Percentiles rank a stretch among this genome's conserved stretches.
Evolutionary conservation across 306 rosid species (phyloP).

Genomic region (Aeschynomene evenia): DNA sequence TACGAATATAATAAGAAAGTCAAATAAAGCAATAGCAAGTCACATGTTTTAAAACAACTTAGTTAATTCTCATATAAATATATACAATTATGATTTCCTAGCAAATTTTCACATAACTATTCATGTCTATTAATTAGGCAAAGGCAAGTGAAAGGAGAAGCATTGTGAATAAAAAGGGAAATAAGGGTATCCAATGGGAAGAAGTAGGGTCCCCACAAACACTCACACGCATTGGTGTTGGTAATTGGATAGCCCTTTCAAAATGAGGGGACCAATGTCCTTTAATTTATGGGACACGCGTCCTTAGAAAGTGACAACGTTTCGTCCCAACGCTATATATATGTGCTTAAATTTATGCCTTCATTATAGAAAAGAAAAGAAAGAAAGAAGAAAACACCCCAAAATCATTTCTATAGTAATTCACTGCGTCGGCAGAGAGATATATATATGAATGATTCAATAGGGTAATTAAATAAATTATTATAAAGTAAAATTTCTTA

Average conservation of each 20-base stretch:
- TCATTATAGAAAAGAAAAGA: slow-evolving; percentile 17
- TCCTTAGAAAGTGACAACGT: slow-evolving; percentile 31
- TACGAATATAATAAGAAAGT: too few relatives aligned
- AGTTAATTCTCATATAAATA: too few relatives aligned
- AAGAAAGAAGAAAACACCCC: background rate
- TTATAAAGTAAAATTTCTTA: too few relatives aligned
- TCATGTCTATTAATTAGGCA: too few relatives aligned
- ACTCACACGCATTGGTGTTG: slow-evolving; percentile 35
- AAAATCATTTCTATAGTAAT: slow-evolving; percentile 11
- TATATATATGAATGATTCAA: background rate
- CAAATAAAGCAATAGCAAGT: too few relatives aligned
- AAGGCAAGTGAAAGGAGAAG: background rate
- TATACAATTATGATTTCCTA: too few relatives aligned
- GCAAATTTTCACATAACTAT: too few relatives aligned
- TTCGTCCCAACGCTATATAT: slow-evolving; percentile 3
- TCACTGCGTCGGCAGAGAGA: slow-evolving; percentile 49
- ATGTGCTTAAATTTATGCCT: background rate
- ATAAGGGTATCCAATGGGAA: background rate
- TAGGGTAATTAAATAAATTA: background rate
- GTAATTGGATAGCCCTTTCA: slow-evolving; percentile 6
- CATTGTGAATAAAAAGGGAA: background rate
- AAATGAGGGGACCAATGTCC: slow-evolving; percentile 32
- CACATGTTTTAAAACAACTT: too few relatives aligned
- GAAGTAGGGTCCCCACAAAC: background rate
- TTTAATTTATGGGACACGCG: slow-evolving; percentile 46